A percentile compares a stretch with the other conserved stretches of the same genome.
phyloP scores from a whole-genome alignment of 2,329 filamentous ascomycete species.

The Fusarium secorum region DNA sequence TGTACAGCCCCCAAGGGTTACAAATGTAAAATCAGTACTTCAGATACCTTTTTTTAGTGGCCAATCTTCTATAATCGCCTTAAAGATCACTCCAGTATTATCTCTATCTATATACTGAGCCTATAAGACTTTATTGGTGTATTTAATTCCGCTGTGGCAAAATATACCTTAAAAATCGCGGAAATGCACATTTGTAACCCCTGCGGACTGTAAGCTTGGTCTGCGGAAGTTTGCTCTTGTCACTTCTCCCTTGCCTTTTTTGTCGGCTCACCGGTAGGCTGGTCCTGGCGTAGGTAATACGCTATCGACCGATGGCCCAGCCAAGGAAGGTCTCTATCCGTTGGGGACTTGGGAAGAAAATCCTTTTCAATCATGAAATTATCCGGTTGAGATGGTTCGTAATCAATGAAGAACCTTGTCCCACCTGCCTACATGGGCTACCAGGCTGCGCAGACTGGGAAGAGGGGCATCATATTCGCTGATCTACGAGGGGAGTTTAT shows the following conservation, averaged over 20 bases:
- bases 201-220: constrained; percentile 12
- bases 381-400: constrained; percentile 2
- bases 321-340: constrained; percentile 1
- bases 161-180: no score
- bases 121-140: no score
- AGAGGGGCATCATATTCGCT: constrained; percentile 10
- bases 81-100: no score
- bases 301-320: constrained; percentile 24
- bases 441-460: background rate
- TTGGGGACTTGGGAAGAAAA: constrained; percentile 10
- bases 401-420: constrained; percentile 13
- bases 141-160: no score
- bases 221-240: constrained; percentile 20
- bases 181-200: no score
- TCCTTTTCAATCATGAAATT: constrained; percentile 20
- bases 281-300: background rate
- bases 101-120: no score
- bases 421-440: background rate
- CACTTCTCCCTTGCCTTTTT: constrained; percentile 23
- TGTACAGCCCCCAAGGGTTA: no score
- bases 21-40: no score
- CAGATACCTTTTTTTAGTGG: no score
- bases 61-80: no score
- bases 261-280: constrained; percentile 8
- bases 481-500: constrained; percentile 9